These are phyloP conservation scores for Myxozyma vanderwaltii DNA, from an alignment of 805 yeast species.

Conservation along the genomic window DNA sequence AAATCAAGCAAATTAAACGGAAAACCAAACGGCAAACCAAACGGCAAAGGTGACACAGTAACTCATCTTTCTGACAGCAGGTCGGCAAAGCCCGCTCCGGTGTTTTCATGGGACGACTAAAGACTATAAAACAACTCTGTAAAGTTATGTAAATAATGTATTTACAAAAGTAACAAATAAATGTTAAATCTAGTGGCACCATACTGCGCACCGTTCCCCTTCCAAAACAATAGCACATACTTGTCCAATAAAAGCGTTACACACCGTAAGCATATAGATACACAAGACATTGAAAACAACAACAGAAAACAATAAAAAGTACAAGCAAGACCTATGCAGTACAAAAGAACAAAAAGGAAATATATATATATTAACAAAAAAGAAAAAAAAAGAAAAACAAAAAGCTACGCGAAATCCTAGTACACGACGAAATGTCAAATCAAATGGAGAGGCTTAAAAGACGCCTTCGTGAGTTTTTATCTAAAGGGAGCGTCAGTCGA, in stretches of 20 bases:
- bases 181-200: neutral
- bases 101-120: slow-evolving; percentile 1
- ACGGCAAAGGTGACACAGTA: neutral
- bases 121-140: neutral
- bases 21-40: neutral
- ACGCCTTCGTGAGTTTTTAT: neutral
- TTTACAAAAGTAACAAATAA: neutral
- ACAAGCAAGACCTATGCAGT: neutral
- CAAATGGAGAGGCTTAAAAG: neutral
- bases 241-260: neutral
- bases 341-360: neutral
- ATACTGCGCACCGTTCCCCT: neutral
- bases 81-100: neutral
- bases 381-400: too few relatives aligned
- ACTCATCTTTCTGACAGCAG: slow-evolving; percentile 7
- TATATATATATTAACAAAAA: neutral
- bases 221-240: neutral
- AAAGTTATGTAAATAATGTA: neutral
- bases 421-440: neutral
- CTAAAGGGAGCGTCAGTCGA: slow-evolving; percentile 8
- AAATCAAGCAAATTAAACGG: neutral
- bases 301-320: too few relatives aligned
- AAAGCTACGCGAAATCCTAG: too few relatives aligned
- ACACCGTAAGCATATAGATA: neutral
- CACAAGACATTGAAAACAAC: too few relatives aligned